Evolutionary conservation across 495 filamentous ascomycete species (phyloP), one percentile per base, ranked within the genome.

Genomic region (Penicillium angulare): DNA sequence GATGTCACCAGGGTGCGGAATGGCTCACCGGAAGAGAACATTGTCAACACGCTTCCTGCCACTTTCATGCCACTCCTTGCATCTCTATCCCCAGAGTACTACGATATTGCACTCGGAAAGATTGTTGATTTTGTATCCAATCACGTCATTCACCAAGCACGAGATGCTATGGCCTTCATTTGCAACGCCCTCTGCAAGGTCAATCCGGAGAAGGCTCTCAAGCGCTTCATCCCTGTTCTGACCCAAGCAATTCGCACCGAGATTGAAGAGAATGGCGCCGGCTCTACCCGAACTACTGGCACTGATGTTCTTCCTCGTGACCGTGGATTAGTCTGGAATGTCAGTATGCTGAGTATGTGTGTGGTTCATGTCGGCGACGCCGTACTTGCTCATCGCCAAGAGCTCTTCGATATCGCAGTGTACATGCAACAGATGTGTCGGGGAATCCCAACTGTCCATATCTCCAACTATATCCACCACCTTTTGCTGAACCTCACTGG

Each of bases 111-210:
- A 6, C 69, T 97, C 45, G 83, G 92, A 41, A 97, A 97, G 71
- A 85, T 99, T 45, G 87, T 89, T 2, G 80, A 90, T 47, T 97
- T 97, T 62, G 87, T 97, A n/a, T 84, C 86, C 17, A 88, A 88
- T 54, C 95, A 99, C 74, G 95, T 97, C 32, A 92, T 97, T 18
- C 92, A 99, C 59, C 93, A 97, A 67, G 92, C 93, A 32, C 79
- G 93, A 52, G 93, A 99, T 76, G 93, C 95, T 15, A 96, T 97
- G 89, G 93, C 93, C 2, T 99, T 96, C 76, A 96, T 97, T 34
- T 95, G 90, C 78, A 97, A 96, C 64, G 86, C 87, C 0, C 74
- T 97, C 16, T 95, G 92, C 80, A 97, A 97, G 69, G 86, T 92
- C 56, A 88, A 92, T 56, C 93, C 93, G 0, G 85, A 90, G 60